Conservation (phyloP, 495 filamentous ascomycete species). For the Rostrohypoxylon terebratum region DNA sequence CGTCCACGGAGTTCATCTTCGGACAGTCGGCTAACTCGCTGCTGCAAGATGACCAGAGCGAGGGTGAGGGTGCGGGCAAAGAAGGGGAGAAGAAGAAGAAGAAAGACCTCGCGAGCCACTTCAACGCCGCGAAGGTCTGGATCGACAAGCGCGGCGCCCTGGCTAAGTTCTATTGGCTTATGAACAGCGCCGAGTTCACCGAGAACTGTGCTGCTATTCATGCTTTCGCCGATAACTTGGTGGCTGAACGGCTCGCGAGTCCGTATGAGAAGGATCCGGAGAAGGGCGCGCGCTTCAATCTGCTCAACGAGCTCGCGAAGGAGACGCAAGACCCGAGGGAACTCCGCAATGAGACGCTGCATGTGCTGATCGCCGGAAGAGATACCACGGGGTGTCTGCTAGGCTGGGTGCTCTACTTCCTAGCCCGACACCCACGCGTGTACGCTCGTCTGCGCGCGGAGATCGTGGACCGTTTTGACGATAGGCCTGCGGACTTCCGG, state of each 20-base stretch:
- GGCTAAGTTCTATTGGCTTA: conserved; percentile 62
- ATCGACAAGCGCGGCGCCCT: conserved; percentile 59
- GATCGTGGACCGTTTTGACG: conserved; percentile 58
- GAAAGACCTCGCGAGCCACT: conserved; percentile 54
- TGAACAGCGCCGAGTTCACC: conserved; percentile 57
- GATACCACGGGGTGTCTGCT: conserved; percentile 68
- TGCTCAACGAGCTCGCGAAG: conserved; percentile 72
- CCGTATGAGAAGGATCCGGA: conserved; percentile 26
- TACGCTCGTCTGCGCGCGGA: conserved; percentile 64
- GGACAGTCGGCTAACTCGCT: conserved; percentile 64
- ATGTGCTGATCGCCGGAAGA: conserved; percentile 72
- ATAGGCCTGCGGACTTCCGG: conserved; percentile 40
- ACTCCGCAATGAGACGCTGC: conserved; percentile 72
- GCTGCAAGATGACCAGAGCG: conserved; percentile 23
- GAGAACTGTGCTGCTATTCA: conserved; percentile 61
- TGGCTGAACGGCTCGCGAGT: conserved; percentile 43
- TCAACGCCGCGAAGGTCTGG: conserved; percentile 61
- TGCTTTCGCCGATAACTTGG: conserved; percentile 63
- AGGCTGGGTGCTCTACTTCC: conserved; percentile 66
- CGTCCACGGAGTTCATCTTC: conserved; percentile 79
- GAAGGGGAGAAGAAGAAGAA: conserved; percentile 34
- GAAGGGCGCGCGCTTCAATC: conserved; percentile 63
- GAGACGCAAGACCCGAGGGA: conserved; percentile 68
- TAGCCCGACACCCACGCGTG: conserved; percentile 60
- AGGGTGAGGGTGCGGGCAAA: not conserved